Conservation (phyloP, 2,329 filamentous ascomycete species). For the Zymoseptoria pseudotritici region DNA sequence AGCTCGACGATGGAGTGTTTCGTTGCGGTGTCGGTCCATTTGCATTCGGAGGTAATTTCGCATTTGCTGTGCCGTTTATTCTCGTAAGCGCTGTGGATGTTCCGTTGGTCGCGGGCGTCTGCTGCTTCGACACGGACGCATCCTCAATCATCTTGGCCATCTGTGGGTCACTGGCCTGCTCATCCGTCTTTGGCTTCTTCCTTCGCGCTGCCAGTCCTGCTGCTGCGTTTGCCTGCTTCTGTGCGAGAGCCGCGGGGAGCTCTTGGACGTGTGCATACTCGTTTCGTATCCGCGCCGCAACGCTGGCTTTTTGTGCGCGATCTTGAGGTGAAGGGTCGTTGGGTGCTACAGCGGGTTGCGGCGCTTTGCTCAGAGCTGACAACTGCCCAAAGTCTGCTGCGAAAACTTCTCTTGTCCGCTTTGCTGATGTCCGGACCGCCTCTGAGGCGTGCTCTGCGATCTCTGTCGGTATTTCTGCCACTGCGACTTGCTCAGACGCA, state of each 20-base stretch:
- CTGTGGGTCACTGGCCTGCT: constrained; percentile 46
- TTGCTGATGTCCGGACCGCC: constrained; percentile 41
- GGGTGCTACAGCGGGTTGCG: constrained; percentile 37
- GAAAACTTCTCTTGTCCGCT: constrained; percentile 49
- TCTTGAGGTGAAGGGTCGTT: constrained; percentile 39
- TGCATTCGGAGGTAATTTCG: constrained; percentile 45
- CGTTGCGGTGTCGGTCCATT: constrained; percentile 47
- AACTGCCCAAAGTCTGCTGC: constrained; percentile 44
- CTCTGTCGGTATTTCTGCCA: constrained; percentile 15
- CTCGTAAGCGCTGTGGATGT: constrained; percentile 53
- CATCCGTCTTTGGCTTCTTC: constrained; percentile 53
- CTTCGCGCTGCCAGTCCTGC: constrained; percentile 52
- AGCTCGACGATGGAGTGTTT: constrained; percentile 46
- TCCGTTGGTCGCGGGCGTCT: constrained; percentile 36
- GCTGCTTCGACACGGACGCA: constrained; percentile 44
- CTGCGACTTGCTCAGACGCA: neutral
- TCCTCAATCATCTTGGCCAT: constrained; percentile 62
- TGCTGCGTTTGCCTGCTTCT: constrained; percentile 63
- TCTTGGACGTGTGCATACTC: constrained; percentile 75
- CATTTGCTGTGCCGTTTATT: constrained; percentile 37
- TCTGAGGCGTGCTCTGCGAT: constrained; percentile 19
- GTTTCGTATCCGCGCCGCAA: constrained; percentile 53
- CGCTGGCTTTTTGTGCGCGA: constrained; percentile 39
- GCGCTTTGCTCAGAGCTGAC: constrained; percentile 34
- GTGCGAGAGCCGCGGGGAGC: constrained; percentile 68